Evolutionary conservation across 2,329 filamentous ascomycete species (phyloP).

Genomic region (Myriosclerotinia curreyana): DNA sequence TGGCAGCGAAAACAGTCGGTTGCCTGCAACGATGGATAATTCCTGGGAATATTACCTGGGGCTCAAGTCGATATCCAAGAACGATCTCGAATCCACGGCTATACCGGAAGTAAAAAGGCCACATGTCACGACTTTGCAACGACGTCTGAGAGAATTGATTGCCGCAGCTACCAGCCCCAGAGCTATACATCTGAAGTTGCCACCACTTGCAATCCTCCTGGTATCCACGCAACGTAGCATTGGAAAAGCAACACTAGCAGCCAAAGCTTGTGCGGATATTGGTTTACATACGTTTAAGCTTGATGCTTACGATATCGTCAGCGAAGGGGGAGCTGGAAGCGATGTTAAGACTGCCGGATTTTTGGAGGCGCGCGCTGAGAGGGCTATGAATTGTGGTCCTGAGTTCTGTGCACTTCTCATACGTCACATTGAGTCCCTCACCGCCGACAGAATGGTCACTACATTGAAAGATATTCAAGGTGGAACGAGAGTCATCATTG

Average conservation of each 20-base stretch:
- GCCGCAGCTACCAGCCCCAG: constrained; percentile 84
- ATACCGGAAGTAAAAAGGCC: constrained; percentile 46
- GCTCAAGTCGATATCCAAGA: constrained; percentile 62
- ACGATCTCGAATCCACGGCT: constrained; percentile 43
- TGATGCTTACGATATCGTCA: constrained; percentile 89
- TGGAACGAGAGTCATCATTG: constrained; percentile 79
- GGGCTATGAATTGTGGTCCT: constrained; percentile 82
- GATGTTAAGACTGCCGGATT: constrained; percentile 95
- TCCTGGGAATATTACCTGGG: constrained; percentile 91
- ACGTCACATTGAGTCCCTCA: constrained; percentile 85
- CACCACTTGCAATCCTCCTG: constrained; percentile 81
- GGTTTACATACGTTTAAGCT: constrained; percentile 86
- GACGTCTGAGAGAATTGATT: constrained; percentile 78
- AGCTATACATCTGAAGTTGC: constrained; percentile 82
- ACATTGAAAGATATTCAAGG: constrained; percentile 79
- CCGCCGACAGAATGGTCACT: constrained; percentile 83
- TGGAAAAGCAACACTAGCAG: constrained; percentile 79
- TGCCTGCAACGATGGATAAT: constrained; percentile 72
- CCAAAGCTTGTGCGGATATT: constrained; percentile 77
- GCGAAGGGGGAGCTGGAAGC: constrained; percentile 82
- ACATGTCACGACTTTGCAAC: constrained; percentile 58
- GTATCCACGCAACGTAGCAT: constrained; percentile 91
- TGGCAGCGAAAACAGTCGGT: constrained; percentile 76
- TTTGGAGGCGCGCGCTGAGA: constrained; percentile 79
- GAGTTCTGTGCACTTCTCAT: constrained; percentile 83